These are phyloP conservation scores for Echites panduratus DNA, from an alignment of 257 asterid genomes.

Conservation along the genomic window DNA sequence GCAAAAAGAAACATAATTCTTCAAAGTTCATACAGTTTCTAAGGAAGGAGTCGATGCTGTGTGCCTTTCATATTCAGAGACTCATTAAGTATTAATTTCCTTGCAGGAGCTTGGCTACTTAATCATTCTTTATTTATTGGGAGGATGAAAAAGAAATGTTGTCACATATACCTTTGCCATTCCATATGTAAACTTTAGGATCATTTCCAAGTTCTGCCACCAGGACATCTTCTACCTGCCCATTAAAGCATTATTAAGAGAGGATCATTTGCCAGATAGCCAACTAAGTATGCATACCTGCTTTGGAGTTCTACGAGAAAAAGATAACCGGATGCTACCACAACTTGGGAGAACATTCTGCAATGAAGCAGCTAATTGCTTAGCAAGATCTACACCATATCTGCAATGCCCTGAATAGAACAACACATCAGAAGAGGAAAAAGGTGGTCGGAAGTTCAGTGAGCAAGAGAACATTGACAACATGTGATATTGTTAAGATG, in stretches of 20 bases:
- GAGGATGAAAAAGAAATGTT: conserved; percentile 8
- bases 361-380: conserved; percentile 54
- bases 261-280: conserved; percentile 15
- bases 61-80: conserved; percentile 4
- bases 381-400: conserved; percentile 72
- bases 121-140: neutral
- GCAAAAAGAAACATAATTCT: neutral
- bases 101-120: neutral
- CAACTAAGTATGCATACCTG: conserved; percentile 35
- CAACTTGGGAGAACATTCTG: conserved; percentile 60
- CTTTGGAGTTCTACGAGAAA: conserved; percentile 87
- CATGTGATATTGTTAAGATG: neutral
- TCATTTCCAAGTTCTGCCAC: conserved; percentile 43
- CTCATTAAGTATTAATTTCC: neutral
- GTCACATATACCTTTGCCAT: conserved; percentile 56
- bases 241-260: conserved; percentile 23
- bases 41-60: neutral
- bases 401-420: conserved; percentile 58
- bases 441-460: neutral
- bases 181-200: conserved; percentile 73
- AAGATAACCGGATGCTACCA: conserved; percentile 76
- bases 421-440: neutral
- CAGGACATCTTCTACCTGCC: conserved; percentile 62
- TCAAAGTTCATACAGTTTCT: neutral
- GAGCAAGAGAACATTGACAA: neutral